A percentile compares a stretch with the other conserved stretches of the same genome.
phyloP scores from a whole-genome alignment of 2,329 filamentous ascomycete species.

The Cladophialophora yegresii region DNA sequence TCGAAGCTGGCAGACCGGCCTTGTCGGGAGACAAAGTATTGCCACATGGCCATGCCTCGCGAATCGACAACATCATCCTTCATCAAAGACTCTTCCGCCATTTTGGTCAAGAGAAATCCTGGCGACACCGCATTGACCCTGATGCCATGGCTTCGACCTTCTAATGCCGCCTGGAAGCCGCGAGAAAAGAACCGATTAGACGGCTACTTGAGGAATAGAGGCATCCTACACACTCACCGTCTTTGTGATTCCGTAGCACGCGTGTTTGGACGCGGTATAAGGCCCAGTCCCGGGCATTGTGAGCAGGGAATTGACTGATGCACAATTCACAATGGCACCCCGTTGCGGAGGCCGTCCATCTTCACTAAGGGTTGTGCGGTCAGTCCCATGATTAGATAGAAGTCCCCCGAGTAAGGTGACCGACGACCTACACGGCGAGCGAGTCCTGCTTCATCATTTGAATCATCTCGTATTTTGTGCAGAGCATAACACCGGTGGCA shows the following conservation, averaged over 20 bases:
- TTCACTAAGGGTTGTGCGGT: no score
- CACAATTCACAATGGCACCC: constrained; percentile 49
- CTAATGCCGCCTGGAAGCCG: constrained; percentile 17
- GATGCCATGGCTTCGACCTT: constrained; percentile 18
- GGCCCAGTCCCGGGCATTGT: not conserved
- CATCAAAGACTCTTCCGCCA: constrained; percentile 25
- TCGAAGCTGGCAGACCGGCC: constrained; percentile 28
- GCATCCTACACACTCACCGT: no score
- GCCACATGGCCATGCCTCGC: constrained; percentile 19
- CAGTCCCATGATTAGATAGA: no score
- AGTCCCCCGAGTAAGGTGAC: no score
- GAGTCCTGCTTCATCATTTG: constrained; percentile 34
- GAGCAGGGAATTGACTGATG: constrained; percentile 24
- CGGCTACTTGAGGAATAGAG: no score
- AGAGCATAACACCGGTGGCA: constrained; percentile 95
- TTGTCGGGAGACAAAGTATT: constrained; percentile 25
- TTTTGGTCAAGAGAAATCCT: constrained; percentile 31
- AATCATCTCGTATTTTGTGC: constrained; percentile 80
- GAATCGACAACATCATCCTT: constrained; percentile 9
- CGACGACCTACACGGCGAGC: constrained; percentile 22
- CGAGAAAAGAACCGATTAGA: no score
- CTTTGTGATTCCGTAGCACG: not conserved
- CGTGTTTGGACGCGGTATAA: constrained; percentile 30
- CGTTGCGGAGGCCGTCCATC: constrained; percentile 24
- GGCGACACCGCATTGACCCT: constrained; percentile 24